phyloP scores from a whole-genome alignment of 2,329 filamentous ascomycete species.

The Diplodia seriata region DNA sequence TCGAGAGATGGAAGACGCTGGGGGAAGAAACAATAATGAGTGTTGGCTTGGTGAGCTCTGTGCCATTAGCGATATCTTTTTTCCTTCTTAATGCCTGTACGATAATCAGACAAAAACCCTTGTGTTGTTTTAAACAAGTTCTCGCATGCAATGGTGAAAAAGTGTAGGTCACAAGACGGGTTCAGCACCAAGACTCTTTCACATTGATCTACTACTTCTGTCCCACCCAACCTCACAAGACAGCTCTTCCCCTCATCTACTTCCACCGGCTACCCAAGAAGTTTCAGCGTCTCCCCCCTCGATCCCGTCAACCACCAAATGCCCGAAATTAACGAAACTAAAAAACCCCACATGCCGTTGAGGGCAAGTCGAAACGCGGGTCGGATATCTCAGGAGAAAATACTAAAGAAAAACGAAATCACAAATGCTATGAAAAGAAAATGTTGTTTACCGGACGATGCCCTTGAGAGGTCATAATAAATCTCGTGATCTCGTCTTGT shows the following conservation, averaged over 20 bases:
- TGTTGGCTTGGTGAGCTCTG: neutral
- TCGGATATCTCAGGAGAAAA: conserved; percentile 30
- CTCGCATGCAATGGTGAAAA: neutral
- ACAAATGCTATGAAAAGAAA: neutral
- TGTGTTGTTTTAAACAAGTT: neutral
- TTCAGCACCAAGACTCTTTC: neutral
- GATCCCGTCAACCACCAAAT: neutral
- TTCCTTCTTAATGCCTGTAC: neutral
- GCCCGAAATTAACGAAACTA: conserved; percentile 8
- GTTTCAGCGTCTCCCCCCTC: neutral
- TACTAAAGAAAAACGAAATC: neutral
- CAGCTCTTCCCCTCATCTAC: neutral
- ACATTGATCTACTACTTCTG: neutral
- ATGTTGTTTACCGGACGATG: neutral
- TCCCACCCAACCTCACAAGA: neutral
- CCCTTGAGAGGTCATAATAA: neutral
- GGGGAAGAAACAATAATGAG: neutral
- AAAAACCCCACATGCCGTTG: conserved; percentile 19
- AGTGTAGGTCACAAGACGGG: neutral
- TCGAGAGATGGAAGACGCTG: neutral
- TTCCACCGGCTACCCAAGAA: neutral
- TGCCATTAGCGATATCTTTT: neutral
- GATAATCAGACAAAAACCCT: neutral
- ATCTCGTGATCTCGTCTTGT: conserved; percentile 27
- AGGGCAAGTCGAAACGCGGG: conserved; percentile 15